These are phyloP conservation scores for Trebouxia sp. DNA, from an alignment of 139 green algal genomes.

Conservation along the genomic window DNA sequence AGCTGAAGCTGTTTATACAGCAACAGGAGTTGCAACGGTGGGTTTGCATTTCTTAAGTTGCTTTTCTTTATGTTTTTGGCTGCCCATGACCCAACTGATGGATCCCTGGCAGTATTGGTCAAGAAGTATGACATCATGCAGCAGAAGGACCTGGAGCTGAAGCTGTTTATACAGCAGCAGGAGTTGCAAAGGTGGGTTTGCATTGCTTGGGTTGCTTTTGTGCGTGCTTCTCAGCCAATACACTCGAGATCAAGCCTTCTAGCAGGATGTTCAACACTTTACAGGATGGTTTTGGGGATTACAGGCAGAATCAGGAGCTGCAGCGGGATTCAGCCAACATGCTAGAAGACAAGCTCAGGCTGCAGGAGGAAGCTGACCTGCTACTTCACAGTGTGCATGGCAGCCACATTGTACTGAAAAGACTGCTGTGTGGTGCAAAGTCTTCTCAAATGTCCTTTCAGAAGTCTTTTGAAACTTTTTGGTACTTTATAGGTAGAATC, in stretches of 20 bases:
- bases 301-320: conserved; percentile 65
- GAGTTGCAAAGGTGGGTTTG: conserved; percentile 4
- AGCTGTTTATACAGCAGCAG: conserved; percentile 11
- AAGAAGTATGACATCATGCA: conserved; percentile 11
- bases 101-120: background rate
- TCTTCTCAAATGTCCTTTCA: too few species aligned
- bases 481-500: too few species aligned
- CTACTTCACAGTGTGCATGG: background rate
- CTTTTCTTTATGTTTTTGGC: background rate
- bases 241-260: too few species aligned
- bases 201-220: too few species aligned
- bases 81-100: background rate
- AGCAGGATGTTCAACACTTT: too few species aligned
- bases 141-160: conserved; percentile 14
- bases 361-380: background rate
- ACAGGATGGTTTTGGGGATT: too few species aligned
- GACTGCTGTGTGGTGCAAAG: too few species aligned
- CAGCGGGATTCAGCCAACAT: conserved; percentile 34
- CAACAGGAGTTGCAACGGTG: conserved; percentile 12
- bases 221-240: too few species aligned
- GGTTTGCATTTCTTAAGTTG: too few species aligned
- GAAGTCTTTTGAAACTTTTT: too few species aligned
- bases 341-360: background rate
- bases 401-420: too few species aligned
- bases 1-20: conserved; percentile 13